Conservation (phyloP, 1,139 yeast genomes). For the Saccharomyces uvarum region DNA sequence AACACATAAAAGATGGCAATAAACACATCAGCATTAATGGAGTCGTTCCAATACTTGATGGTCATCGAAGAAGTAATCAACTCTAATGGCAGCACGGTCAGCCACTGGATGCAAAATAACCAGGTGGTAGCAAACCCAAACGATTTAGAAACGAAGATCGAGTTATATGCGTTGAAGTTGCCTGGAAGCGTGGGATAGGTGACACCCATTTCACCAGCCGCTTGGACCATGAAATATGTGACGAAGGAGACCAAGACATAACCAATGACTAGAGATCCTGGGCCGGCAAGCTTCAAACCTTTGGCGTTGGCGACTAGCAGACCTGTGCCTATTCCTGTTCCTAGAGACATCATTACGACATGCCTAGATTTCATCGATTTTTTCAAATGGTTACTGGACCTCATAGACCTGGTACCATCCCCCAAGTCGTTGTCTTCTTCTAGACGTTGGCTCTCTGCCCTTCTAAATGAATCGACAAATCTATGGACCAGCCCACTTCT, state of each 20-base stretch:
- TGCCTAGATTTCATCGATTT: slow-evolving; percentile 45
- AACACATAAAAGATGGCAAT: slow-evolving; percentile 53
- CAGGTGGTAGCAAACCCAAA: slow-evolving; percentile 78
- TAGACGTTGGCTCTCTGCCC: slow-evolving; percentile 12
- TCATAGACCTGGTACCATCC: slow-evolving; percentile 12
- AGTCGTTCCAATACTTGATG: slow-evolving; percentile 55
- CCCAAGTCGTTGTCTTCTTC: slow-evolving; percentile 13
- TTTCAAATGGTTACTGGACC: slow-evolving; percentile 29
- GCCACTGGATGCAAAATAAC: slow-evolving; percentile 77
- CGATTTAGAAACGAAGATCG: slow-evolving; percentile 58
- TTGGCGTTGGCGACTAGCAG: slow-evolving; percentile 66
- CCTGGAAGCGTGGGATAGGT: slow-evolving; percentile 69
- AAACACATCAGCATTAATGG: slow-evolving; percentile 56
- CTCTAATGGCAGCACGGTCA: slow-evolving; percentile 69
- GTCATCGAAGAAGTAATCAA: slow-evolving; percentile 70
- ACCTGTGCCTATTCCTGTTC: slow-evolving; percentile 80
- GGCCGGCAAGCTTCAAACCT: slow-evolving; percentile 63
- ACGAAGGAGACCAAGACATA: slow-evolving; percentile 58
- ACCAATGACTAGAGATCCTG: slow-evolving; percentile 66
- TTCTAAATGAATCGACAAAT: slow-evolving; percentile 24
- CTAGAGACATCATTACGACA: slow-evolving; percentile 65
- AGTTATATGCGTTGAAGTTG: slow-evolving; percentile 62
- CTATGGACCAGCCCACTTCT: slow-evolving; percentile 9
- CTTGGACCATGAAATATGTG: slow-evolving; percentile 66
- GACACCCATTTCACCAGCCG: slow-evolving; percentile 76